Evolutionary conservation across 1,284 basidiomycete species (phyloP).

Genomic region (Irpex sp.): DNA sequence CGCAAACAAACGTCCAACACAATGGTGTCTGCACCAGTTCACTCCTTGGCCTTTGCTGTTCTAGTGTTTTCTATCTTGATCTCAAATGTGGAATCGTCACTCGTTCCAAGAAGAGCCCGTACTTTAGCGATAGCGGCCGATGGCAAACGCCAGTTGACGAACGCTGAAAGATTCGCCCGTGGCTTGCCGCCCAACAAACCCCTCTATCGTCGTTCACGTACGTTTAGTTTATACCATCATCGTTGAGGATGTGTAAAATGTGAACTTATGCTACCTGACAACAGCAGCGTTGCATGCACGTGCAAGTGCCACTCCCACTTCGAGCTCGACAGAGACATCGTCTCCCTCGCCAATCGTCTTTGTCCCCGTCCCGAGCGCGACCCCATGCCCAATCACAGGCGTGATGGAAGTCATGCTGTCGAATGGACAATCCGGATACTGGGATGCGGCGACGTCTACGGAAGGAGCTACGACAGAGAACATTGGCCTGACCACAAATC

Average conservation of each 20-base stretch:
- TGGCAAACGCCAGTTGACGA: slow-evolving; percentile 10
- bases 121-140: not conserved
- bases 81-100: not conserved
- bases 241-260: not conserved
- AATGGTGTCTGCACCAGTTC: not conserved
- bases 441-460: not conserved
- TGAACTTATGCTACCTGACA: too few relatives aligned
- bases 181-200: slow-evolving; percentile 23
- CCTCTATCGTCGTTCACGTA: slow-evolving; percentile 9
- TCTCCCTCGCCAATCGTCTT: not conserved
- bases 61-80: not conserved
- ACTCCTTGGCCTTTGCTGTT: not conserved
- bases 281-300: not conserved
- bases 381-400: not conserved
- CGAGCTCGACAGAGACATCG: not conserved
- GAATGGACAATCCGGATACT: not conserved
- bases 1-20: not conserved
- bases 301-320: slow-evolving; percentile 1
- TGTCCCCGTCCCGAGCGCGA: not conserved
- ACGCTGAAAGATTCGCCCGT: slow-evolving; percentile 22
- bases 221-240: not conserved
- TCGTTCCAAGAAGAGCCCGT: not conserved
- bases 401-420: not conserved
- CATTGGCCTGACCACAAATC: not conserved
- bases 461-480: not conserved